A percentile compares a stretch with the other conserved stretches of the same genome.
Evolutionary conservation across 495 filamentous ascomycete genomes (phyloP).

Genomic region (Penicillium coprophilum): DNA sequence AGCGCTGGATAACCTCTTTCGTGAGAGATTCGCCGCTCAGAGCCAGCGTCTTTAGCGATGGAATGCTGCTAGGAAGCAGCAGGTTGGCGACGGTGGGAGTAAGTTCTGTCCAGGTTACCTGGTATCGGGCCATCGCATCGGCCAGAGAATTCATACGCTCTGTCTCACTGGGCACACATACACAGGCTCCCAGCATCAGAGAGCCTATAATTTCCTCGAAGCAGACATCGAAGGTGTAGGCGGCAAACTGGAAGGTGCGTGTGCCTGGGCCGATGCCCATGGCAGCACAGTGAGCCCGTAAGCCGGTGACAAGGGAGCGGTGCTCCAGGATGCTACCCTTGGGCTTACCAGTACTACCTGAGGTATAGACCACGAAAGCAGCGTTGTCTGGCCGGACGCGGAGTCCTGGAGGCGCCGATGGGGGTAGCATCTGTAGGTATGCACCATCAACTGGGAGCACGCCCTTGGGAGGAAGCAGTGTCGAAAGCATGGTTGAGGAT

Average conservation of each 20-base stretch:
- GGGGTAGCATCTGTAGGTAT: not conserved
- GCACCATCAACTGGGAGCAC: too few relatives aligned
- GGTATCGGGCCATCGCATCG: constrained; percentile 20
- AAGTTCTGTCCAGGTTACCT: constrained; percentile 12
- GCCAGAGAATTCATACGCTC: constrained; percentile 17
- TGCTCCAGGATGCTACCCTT: constrained; percentile 79
- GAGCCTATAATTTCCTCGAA: constrained; percentile 22
- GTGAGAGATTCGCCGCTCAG: constrained; percentile 24
- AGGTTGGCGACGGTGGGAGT: constrained; percentile 1
- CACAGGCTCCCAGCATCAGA: constrained; percentile 23
- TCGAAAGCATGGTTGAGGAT: not conserved
- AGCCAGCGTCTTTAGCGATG: constrained; percentile 19
- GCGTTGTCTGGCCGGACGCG: constrained; percentile 7
- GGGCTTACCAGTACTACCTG: constrained; percentile 39
- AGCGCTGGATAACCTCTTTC: constrained; percentile 26
- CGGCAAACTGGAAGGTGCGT: constrained; percentile 35
- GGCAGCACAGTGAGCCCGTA: constrained; percentile 9
- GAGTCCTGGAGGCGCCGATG: not conserved
- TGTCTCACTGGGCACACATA: constrained; percentile 28
- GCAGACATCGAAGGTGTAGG: constrained; percentile 26
- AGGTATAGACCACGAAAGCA: constrained; percentile 60
- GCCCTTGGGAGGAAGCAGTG: not conserved
- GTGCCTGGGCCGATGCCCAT: constrained; percentile 33
- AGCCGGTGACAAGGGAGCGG: constrained; percentile 51
- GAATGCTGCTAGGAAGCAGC: constrained; percentile 16